Base-by-base conservation (phyloP, 345 rosid species). In the Crucihimalaya himalaica region DNA sequence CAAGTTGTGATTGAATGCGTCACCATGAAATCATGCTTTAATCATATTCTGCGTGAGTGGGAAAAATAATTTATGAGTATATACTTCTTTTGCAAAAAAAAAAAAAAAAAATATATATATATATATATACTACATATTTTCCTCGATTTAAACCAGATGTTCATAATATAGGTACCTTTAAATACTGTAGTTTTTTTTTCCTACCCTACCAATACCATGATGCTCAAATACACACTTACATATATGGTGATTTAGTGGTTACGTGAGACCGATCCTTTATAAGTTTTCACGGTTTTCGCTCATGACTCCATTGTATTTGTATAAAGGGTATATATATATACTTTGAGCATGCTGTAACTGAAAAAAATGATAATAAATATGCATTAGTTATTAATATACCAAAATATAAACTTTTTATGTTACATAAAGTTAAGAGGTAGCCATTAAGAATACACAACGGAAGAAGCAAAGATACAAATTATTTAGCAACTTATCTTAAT, bases 1-100 rank as follows among this genome's bases (percentile, higher is more conserved):
- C 45, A 15, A 14, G 29, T 43, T 5, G 55, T 15, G 60, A 25
- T 70, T 70, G 65, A 57, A 70, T 57, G 65, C 74, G 57, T 70
- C 74, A 70, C 34, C 32, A 32, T 70, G 74, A 70, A 70, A 70
- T 70, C 56, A 46, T 70, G 57, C 66, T 57, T 58, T 57, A 46
- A 70, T 70, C 74, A 70, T 57, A 70, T 58, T 27, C 21, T 55
- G 43, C 20, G 20, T 21, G 47, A 23, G 66, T 69, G 32, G 73
- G 23, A 14, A 29, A 18, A 21, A 40, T 21, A 35, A 18, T 21
- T 54, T 5, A 47, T 1, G 57, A 32, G 65, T 31, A 45, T 31
- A 13, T 32, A 6, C 6, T 18, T 16, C 42, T 28, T 68, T 55
- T 27, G n/a, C n/a, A n/a, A n/a, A n/a, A n/a, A n/a, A n/a, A n/a